Evolutionary conservation across 192 early-diverging fungal species (phyloP).

Genomic region (Gaertneriomyces sp.): DNA sequence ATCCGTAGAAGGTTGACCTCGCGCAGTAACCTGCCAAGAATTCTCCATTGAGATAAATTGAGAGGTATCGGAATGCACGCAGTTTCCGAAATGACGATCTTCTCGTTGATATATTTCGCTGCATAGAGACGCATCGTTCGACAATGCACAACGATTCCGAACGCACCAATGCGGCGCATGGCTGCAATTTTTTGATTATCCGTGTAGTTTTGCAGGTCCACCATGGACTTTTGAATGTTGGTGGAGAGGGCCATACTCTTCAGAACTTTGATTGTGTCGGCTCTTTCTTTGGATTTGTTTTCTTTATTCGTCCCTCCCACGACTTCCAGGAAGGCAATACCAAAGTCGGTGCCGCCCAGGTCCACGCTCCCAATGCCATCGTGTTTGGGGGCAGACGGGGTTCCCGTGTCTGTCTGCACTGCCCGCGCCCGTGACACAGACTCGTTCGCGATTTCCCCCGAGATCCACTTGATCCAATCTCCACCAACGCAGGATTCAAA

Average conservation of each 20-base stretch:
- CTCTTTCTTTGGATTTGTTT: slow-evolving; percentile 1
- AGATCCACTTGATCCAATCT: slow-evolving; percentile 5
- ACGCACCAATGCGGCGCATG: slow-evolving; percentile 5
- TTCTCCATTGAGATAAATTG: not conserved
- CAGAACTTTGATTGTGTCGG: slow-evolving; percentile 1
- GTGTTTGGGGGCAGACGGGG: slow-evolving; percentile 1
- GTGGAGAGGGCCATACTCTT: slow-evolving; percentile 3
- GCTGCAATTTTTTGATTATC: slow-evolving; percentile 1
- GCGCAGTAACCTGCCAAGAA: slow-evolving; percentile 2
- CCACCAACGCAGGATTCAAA: slow-evolving; percentile 5
- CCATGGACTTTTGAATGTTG: slow-evolving; percentile 4
- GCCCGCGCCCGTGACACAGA: slow-evolving; percentile 3
- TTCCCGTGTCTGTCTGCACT: slow-evolving; percentile 1
- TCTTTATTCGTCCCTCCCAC: slow-evolving; percentile 3
- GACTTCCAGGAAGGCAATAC: slow-evolving; percentile 5
- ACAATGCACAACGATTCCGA: slow-evolving; percentile 4
- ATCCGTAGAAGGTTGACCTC: slow-evolving; percentile 1
- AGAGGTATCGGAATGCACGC: not conserved
- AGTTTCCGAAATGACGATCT: slow-evolving; percentile 4
- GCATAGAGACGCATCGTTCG: slow-evolving; percentile 2
- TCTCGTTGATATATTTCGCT: slow-evolving; percentile 1
- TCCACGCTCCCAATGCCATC: not conserved
- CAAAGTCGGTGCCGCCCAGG: slow-evolving; percentile 3
- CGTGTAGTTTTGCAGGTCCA: not conserved
- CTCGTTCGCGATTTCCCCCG: slow-evolving; percentile 1